Evolutionary conservation across 2,329 filamentous ascomycete genomes (phyloP).

Genomic region (Pseudogymnoascus sp.): DNA sequence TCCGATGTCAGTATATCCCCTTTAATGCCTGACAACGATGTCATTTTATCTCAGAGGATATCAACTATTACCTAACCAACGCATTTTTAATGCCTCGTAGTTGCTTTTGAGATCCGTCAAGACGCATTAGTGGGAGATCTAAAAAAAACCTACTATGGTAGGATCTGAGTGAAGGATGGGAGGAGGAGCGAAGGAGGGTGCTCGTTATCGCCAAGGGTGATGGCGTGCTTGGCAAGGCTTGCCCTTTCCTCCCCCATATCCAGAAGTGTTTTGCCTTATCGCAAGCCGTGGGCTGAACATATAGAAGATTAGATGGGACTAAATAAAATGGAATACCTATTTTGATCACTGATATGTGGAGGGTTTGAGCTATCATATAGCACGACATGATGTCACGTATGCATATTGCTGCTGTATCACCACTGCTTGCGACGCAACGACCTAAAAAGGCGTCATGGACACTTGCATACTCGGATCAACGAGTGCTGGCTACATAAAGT

Average conservation of each 20-base stretch:
- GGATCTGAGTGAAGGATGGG: background rate
- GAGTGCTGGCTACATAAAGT: background rate
- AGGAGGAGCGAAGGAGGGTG: background rate
- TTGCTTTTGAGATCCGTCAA: background rate
- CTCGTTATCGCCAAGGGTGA: slow-evolving; percentile 2
- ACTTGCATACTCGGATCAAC: background rate
- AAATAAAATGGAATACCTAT: background rate
- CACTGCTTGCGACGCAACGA: background rate
- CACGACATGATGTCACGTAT: background rate
- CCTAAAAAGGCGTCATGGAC: background rate
- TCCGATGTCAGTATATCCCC: background rate
- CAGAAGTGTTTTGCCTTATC: background rate
- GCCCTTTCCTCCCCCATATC: background rate
- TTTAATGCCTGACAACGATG: background rate
- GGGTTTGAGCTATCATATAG: background rate
- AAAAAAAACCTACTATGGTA: background rate
- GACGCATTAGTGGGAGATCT: background rate
- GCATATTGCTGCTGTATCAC: background rate
- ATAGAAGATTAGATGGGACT: background rate
- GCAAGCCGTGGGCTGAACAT: background rate
- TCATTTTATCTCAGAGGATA: background rate
- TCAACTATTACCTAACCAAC: background rate
- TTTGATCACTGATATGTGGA: background rate
- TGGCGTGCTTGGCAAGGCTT: background rate
- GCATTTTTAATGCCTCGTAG: background rate